These are phyloP conservation scores for Cajanus cajan DNA, from an alignment of 306 rosid genomes.

Conservation along the genomic window DNA sequence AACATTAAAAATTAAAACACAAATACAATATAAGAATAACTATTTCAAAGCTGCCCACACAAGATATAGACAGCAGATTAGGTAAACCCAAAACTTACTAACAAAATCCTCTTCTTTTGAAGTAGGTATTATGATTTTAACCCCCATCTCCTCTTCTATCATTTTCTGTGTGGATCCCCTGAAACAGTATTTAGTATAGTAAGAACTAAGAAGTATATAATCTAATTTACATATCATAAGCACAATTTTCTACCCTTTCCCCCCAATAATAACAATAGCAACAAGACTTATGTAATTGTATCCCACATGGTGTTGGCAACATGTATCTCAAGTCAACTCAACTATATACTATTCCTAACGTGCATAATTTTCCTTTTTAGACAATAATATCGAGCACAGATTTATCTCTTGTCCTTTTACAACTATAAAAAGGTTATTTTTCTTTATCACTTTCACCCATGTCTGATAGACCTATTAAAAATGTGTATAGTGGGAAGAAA, in stretches of 20 bases:
- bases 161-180: slow-evolving; percentile 72
- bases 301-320: not conserved
- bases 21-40: not conserved
- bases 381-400: not conserved
- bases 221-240: slow-evolving; percentile 25
- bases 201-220: slow-evolving; percentile 10
- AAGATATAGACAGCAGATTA: not conserved
- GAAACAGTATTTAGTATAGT: slow-evolving; percentile 29
- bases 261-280: slow-evolving; percentile 1
- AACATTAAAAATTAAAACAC: slow-evolving; percentile 19
- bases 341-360: slow-evolving; percentile 12
- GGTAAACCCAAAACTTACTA: slow-evolving; percentile 52
- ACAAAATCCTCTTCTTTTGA: slow-evolving; percentile 63
- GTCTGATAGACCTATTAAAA: not conserved
- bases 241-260: slow-evolving; percentile 32
- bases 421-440: not conserved
- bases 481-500: not conserved
- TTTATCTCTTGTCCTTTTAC: not conserved
- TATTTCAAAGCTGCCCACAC: slow-evolving; percentile 16
- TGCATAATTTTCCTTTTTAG: slow-evolving; percentile 25
- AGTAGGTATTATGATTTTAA: slow-evolving; percentile 66
- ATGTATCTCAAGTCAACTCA: slow-evolving; percentile 22
- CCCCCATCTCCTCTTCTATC: slow-evolving; percentile 78
- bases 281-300: not conserved
- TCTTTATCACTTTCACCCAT: not conserved